A percentile compares a stretch with the other conserved stretches of the same genome.
phyloP scores from a whole-genome alignment of 2,329 filamentous ascomycete genomes.

The Colletotrichum coccodes region DNA sequence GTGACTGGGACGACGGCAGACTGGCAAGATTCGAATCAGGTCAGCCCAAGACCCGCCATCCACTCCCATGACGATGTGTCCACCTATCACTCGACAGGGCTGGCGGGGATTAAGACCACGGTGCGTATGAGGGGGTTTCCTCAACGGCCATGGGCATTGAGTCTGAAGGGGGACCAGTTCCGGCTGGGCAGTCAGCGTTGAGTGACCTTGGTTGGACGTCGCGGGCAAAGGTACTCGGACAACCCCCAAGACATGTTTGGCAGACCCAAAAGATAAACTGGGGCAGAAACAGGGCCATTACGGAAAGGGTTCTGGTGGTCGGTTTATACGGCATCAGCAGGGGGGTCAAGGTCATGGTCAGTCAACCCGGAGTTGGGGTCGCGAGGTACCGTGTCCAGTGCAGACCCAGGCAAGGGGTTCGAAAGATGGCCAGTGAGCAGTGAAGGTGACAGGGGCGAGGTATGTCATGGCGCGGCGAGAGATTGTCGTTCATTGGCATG shows the following conservation, averaged over 20 bases:
- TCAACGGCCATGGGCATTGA: slow-evolving; percentile 20
- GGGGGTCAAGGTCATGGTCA: slow-evolving; percentile 18
- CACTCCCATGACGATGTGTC: slow-evolving; percentile 21
- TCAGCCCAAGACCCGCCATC: slow-evolving; percentile 27
- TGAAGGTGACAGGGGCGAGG: slow-evolving; percentile 5
- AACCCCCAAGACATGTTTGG: slow-evolving; percentile 29
- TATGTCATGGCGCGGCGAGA: slow-evolving; percentile 17
- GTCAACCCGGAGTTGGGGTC: slow-evolving; percentile 28
- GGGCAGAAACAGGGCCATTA: slow-evolving; percentile 25
- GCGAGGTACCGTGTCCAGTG: slow-evolving; percentile 9
- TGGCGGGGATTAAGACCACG: slow-evolving; percentile 23
- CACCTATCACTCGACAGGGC: slow-evolving; percentile 31
- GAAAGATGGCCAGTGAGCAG: slow-evolving; percentile 16
- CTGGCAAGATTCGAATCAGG: slow-evolving; percentile 6
- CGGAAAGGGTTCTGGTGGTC: slow-evolving; percentile 24
- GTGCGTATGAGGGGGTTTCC: slow-evolving; percentile 16
- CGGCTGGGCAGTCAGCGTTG: slow-evolving; percentile 31
- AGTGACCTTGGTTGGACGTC: slow-evolving; percentile 6
- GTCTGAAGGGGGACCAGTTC: slow-evolving; percentile 13
- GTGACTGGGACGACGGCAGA: slow-evolving; percentile 8
- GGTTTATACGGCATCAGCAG: slow-evolving; percentile 23
- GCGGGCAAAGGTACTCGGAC: slow-evolving; percentile 19
- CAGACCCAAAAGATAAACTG: slow-evolving; percentile 31
- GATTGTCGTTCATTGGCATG: slow-evolving; percentile 21
- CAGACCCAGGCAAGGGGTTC: slow-evolving; percentile 16